Evolutionary conservation across 2,329 filamentous ascomycete genomes (phyloP).

Genomic region (Aureobasidium musti): DNA sequence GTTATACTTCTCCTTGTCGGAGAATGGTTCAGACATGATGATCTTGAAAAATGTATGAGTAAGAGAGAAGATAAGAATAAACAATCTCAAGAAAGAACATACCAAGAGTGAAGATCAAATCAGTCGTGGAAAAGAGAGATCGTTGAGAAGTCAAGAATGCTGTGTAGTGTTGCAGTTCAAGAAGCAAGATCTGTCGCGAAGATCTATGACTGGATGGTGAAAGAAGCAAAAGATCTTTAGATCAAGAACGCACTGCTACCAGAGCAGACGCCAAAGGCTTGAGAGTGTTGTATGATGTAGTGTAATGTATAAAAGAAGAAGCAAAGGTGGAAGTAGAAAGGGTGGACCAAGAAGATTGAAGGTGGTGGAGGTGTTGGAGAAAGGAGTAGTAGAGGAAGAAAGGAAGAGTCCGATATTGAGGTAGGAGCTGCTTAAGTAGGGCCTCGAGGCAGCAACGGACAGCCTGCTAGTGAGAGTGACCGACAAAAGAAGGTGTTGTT

Average conservation of each 20-base stretch:
- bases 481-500: neutral
- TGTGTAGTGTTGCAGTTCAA: neutral
- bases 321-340: neutral
- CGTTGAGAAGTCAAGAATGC: neutral
- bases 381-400: slow-evolving; percentile 1
- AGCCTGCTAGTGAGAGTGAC: neutral
- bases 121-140: too few species aligned
- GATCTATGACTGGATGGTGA: neutral
- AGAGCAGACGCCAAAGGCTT: neutral
- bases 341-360: neutral
- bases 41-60: neutral
- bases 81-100: neutral
- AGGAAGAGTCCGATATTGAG: neutral
- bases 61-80: neutral
- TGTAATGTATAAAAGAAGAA: neutral
- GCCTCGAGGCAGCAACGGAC: neutral
- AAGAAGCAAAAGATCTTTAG: neutral
- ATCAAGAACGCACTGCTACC: neutral
- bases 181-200: neutral
- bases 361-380: neutral
- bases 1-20: neutral
- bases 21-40: neutral
- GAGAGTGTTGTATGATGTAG: neutral
- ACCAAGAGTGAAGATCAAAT: neutral
- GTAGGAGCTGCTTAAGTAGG: neutral